Evolutionary conservation across 2,329 filamentous ascomycete genomes (phyloP), one percentile per base, ranked within the genome.

Genomic region (Talaromyces sp.): DNA sequence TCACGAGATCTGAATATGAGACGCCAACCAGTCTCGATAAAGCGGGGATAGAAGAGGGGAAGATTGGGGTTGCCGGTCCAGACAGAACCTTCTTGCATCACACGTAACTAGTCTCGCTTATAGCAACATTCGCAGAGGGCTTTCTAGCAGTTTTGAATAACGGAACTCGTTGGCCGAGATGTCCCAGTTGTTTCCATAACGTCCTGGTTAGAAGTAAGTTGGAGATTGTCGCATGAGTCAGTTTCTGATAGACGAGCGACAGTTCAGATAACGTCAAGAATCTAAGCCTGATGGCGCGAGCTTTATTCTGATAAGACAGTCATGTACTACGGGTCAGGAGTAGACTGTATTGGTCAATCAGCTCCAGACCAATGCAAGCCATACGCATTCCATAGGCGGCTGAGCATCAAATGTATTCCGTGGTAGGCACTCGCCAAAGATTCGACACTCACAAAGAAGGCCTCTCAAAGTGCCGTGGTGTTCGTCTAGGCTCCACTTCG

Each of bases 31-130:
- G 25, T 33, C 35, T 40, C 21, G n/a, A 58, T 23, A 33, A 58
- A 58, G 55, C 39, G 55, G 55, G 55, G 55, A 57, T 40, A 40
- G 55, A 58, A 44, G 55, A 42, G 55, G 35, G 39, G 55, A 28
- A 40, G 18, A 28, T 55, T 40, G 54, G 12, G 14, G n/a, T 11
- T 31, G 31, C 16, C 48, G 25, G 50, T 7, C 31, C n/a, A 54
- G 31, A 54, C n/a, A 37, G 9, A 14, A 6, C 21, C 31, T 54
- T 35, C 50, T 54, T 54, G 48, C 16, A 52, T 52, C n/a, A 21
- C 33, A 52, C 33, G 48, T 33, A 35, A 54, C 31, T 54, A 37
- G 31, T 37, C 16, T 18, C 28, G 31, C 28, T 35, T 23, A 35
- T 33, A 54, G 31, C 31, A 35, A 31, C 50, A 35, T 14, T 35